Base-by-base conservation (phyloP, 2,329 filamentous ascomycete species). In the Aspergillus eucalypticola region DNA sequence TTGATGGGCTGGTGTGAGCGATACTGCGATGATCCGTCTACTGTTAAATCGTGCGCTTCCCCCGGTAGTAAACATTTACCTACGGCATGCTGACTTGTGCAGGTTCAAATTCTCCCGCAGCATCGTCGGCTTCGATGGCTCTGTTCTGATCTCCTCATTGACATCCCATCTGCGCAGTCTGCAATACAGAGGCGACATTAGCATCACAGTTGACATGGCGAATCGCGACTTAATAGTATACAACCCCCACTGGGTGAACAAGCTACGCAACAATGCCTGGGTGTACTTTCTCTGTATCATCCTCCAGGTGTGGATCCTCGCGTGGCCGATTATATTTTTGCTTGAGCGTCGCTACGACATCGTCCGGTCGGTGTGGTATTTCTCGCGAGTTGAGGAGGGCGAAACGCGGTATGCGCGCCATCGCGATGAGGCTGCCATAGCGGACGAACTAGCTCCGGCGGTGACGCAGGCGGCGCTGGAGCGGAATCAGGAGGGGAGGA, bases 241-340 rank as follows among this genome's bases (percentile, higher is more conserved):
- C 62, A 76, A 75, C 1, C 75, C 76, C 2, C 73, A 76, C 48
- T 76, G 73, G 69, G 67, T 78, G 50, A 78, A 78, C 62, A 69
- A 60, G 2, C 55, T 75, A 1, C 74, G 76, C n/a, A 67, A 69
- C 6, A 75, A 75, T 54, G 32, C n/a, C 6, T 71, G 66, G 35
- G 64, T 76, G 7, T 78, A 71, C 67, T 78, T 70, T 71, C 8
- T 42, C 3, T 71, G 71, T 29, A 69, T 78, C 8, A 65, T 78
- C 38, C 64, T 76, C 7, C 76, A 77, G 56, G 67, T 78, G 7
- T 78, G 76, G 76, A 69, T 77, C 51, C 63, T 78, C 51, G 68
- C 74, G 6, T 78, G 76, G 75, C 76, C 76, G 0, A 60, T 76
- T 1, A 74, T 78, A 42, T 71, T 71, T 64, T 54, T 77, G 1